These are phyloP conservation scores for Rusavskia elegans DNA, from an alignment of 495 filamentous ascomycete species.

Conservation along the genomic window DNA sequence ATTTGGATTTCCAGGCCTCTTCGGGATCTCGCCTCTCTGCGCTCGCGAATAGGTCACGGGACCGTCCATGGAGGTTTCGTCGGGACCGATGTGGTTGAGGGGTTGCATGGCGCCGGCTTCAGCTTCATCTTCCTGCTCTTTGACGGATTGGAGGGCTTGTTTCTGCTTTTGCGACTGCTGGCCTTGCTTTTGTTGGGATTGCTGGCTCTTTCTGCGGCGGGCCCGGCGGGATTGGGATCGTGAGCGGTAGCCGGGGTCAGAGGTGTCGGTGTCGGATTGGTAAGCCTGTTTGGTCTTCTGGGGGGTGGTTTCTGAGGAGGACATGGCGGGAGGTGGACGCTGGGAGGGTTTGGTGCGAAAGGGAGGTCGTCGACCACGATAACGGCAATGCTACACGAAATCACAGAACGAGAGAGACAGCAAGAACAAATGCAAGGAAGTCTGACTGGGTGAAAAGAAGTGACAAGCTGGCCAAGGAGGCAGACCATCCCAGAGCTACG, in stretches of 20 bases:
- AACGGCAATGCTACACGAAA: not conserved
- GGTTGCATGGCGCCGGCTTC: conserved; percentile 24
- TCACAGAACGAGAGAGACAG: not conserved
- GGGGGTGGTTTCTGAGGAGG: conserved; percentile 4
- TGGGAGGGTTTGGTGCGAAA: not conserved
- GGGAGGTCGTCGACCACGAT: too few relatives aligned
- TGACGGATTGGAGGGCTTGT: not conserved
- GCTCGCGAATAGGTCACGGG: conserved; percentile 29
- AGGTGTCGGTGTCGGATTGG: conserved; percentile 7
- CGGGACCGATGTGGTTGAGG: conserved; percentile 31
- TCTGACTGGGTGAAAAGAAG: not conserved
- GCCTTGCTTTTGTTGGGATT: not conserved
- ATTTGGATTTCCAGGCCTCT: conserved; percentile 24
- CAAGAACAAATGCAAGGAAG: not conserved
- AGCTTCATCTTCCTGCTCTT: conserved; percentile 8
- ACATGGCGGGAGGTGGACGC: conserved; percentile 2
- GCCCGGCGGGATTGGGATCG: conserved; percentile 15
- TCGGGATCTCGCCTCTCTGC: conserved; percentile 28
- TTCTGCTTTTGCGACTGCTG: conserved; percentile 1
- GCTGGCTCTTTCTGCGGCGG: conserved; percentile 14
- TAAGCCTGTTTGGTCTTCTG: conserved; percentile 4
- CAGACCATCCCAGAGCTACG: not conserved
- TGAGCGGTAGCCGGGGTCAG: conserved; percentile 10
- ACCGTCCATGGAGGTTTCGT: conserved; percentile 30
- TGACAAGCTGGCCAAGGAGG: not conserved